Conservation (phyloP, 164 flowering plant genomes). For the Stephania cephalantha region DNA sequence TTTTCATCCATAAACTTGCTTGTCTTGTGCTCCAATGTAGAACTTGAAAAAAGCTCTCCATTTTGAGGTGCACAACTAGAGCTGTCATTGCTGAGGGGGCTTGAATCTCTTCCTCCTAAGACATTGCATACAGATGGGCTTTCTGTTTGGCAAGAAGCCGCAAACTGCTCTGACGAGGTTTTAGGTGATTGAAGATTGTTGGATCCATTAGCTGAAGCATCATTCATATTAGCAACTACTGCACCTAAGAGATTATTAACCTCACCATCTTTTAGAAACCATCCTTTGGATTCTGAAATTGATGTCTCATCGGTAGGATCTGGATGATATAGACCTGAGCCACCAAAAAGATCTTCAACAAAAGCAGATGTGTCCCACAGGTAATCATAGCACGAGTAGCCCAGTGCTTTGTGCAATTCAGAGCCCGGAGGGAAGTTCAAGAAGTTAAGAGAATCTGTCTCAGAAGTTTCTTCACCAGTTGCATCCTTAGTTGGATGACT, state of each 20-base stretch:
- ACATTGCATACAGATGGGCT: background rate
- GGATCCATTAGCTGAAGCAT: slow-evolving; percentile 21
- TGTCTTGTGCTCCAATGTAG: slow-evolving; percentile 24
- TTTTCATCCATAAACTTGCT: slow-evolving; percentile 31
- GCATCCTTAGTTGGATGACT: slow-evolving; percentile 15
- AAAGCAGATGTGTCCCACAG: slow-evolving; percentile 13
- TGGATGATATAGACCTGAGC: slow-evolving; percentile 20
- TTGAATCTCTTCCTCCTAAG: background rate
- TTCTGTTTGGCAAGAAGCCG: slow-evolving; percentile 9
- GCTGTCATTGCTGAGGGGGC: background rate
- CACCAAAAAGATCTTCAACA: slow-evolving; percentile 18
- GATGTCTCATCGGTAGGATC: slow-evolving; percentile 19
- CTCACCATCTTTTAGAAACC: slow-evolving; percentile 17
- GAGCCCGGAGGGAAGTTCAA: slow-evolving; percentile 36
- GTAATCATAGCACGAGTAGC: slow-evolving; percentile 14
- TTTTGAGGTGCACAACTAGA: background rate
- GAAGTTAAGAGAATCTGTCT: slow-evolving; percentile 8
- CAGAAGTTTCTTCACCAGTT: slow-evolving; percentile 13
- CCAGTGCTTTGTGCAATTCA: slow-evolving; percentile 53
- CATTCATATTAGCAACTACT: slow-evolving; percentile 26
- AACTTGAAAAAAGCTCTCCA: slow-evolving; percentile 9
- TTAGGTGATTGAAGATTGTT: slow-evolving; percentile 19
- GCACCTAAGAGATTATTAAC: slow-evolving; percentile 44
- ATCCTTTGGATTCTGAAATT: slow-evolving; percentile 14
- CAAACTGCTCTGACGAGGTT: slow-evolving; percentile 18